These are phyloP conservation scores for Taiwanofungus camphoratus DNA, from an alignment of 1,284 basidiomycete genomes.

Conservation along the genomic window DNA sequence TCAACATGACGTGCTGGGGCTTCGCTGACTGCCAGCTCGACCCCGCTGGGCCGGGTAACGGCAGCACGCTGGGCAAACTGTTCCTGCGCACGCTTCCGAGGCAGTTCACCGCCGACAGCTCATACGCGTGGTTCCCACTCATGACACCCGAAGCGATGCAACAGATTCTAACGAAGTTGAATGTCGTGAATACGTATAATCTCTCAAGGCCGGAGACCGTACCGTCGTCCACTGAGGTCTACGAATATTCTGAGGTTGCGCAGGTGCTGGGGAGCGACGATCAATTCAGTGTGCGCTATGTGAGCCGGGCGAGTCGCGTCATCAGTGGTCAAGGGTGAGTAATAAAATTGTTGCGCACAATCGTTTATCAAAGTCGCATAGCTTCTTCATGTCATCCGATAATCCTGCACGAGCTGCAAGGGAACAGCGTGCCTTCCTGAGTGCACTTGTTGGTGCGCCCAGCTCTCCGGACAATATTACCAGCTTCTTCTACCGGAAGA, in stretches of 20 bases:
- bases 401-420: conserved; percentile 33
- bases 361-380: too few species aligned
- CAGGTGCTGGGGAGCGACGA: conserved; percentile 44
- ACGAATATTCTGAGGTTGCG: conserved; percentile 45
- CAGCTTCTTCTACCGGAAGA: conserved; percentile 56
- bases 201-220: conserved; percentile 38
- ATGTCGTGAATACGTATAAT: conserved; percentile 47
- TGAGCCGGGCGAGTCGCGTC: conserved; percentile 42
- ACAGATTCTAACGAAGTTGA: conserved; percentile 48
- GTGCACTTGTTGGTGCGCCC: conserved; percentile 40
- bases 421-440: conserved; percentile 44
- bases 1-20: conserved; percentile 79
- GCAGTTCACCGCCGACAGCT: conserved; percentile 62
- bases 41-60: conserved; percentile 59
- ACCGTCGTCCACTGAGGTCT: conserved; percentile 28
- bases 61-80: conserved; percentile 69
- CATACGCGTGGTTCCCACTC: conserved; percentile 84
- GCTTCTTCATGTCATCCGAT: conserved; percentile 54
- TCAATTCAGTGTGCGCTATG: conserved; percentile 45
- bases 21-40: conserved; percentile 75
- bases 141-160: conserved; percentile 72
- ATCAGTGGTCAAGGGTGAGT: conserved; percentile 54
- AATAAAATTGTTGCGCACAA: background rate
- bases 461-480: conserved; percentile 45
- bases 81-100: conserved; percentile 69